These are phyloP conservation scores for Chenopodium formosanum DNA, from an alignment of 148 eudicot genomes.

Conservation along the genomic window DNA sequence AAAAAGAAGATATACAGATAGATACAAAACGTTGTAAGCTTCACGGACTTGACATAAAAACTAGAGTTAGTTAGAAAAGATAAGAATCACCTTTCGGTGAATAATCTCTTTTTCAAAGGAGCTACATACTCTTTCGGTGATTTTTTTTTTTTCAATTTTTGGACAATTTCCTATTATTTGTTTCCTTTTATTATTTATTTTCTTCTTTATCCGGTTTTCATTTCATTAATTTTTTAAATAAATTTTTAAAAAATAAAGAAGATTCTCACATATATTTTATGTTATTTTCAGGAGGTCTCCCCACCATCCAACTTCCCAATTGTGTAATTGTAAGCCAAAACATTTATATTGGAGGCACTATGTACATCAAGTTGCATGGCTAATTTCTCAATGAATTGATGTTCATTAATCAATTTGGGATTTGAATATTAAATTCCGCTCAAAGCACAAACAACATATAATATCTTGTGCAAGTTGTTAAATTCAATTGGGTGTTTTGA, in stretches of 20 bases:
- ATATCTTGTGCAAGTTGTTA: not conserved
- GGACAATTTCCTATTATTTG: not conserved
- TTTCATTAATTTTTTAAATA: no score
- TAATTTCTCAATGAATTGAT: not conserved
- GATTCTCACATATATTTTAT: not conserved
- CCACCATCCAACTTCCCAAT: not conserved
- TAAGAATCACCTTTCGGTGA: constrained; percentile 5
- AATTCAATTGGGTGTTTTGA: not conserved
- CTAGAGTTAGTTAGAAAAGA: not conserved
- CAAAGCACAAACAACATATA: not conserved
- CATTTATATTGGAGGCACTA: not conserved
- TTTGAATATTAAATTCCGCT: not conserved
- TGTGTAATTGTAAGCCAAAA: not conserved
- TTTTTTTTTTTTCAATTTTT: not conserved
- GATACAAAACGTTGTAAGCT: no score
- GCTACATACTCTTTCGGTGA: not conserved
- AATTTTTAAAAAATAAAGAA: no score
- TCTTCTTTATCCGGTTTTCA: no score
- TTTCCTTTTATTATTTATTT: not conserved
- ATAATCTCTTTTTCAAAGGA: not conserved
- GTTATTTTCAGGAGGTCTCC: not conserved
- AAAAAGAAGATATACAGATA: no score
- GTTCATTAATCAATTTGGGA: not conserved
- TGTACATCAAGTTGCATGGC: not conserved
- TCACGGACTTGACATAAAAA: not conserved